A percentile compares a stretch with the other conserved stretches of the same genome.
Conservation (phyloP, 23 red algal genomes). For the Gracilaria domingensis region DNA sequence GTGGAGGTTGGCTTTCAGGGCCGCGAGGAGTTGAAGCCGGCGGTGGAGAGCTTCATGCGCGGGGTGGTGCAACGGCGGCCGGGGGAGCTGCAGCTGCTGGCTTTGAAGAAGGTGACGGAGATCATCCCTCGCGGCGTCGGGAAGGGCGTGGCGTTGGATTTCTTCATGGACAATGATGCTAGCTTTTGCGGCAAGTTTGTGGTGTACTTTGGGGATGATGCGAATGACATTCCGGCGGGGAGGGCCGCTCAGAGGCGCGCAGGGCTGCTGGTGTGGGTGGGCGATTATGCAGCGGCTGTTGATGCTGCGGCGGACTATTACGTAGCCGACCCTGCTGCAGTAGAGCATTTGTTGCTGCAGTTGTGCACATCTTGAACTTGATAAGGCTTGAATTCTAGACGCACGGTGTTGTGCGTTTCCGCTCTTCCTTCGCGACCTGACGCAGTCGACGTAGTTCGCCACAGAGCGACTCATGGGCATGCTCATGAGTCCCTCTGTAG, state of each 20-base stretch:
- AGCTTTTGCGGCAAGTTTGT: background rate
- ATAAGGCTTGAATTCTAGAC: too few relatives aligned
- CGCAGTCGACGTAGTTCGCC: too few relatives aligned
- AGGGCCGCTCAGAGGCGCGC: background rate
- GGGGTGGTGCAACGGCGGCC: background rate
- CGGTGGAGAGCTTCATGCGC: background rate
- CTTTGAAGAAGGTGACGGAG: background rate
- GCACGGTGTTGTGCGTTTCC: too few relatives aligned
- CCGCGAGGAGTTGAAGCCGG: background rate
- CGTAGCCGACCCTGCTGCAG: background rate
- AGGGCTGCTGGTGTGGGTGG: background rate
- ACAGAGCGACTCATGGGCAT: too few relatives aligned
- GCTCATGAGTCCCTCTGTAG: too few relatives aligned
- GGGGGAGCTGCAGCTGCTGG: background rate
- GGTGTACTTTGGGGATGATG: background rate
- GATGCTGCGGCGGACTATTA: background rate
- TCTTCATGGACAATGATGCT: background rate
- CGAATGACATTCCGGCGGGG: background rate
- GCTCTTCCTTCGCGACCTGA: too few relatives aligned
- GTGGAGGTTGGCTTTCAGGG: slow-evolving; percentile 13
- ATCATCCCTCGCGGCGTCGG: background rate
- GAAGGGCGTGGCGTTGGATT: background rate
- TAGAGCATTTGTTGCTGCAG: background rate
- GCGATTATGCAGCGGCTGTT: background rate
- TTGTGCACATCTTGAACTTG: background rate